A percentile compares a stretch with the other conserved stretches of the same genome.
Conservation (phyloP, 208 protist genomes). For the Trypanosoma rangeli region DNA sequence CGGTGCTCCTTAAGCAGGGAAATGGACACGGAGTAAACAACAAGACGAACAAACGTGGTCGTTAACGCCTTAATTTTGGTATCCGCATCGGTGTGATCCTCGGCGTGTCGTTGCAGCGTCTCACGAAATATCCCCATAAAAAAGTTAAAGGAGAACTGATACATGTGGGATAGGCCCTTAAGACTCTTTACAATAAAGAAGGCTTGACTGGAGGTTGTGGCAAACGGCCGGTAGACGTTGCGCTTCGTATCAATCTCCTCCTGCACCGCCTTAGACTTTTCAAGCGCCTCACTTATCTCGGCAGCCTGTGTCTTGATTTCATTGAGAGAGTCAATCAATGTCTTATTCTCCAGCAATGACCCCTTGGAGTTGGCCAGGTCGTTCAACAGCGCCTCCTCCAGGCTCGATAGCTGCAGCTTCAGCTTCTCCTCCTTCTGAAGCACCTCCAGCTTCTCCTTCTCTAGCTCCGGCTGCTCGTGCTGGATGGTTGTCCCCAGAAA, state of each 20-base stretch:
- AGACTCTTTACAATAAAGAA: slow-evolving; percentile 95
- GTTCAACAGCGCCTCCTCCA: slow-evolving; percentile 94
- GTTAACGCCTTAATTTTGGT: slow-evolving; percentile 83
- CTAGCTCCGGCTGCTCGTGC: slow-evolving; percentile 97
- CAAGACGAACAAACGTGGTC: slow-evolving; percentile 77
- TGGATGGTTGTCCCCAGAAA: slow-evolving; percentile 96
- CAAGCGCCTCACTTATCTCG: slow-evolving; percentile 86
- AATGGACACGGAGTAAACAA: slow-evolving; percentile 81
- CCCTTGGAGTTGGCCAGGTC: slow-evolving; percentile 93
- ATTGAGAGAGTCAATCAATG: slow-evolving; percentile 94
- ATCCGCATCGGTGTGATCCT: slow-evolving; percentile 75
- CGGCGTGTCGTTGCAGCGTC: slow-evolving; percentile 65
- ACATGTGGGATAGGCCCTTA: slow-evolving; percentile 95
- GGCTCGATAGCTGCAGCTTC: slow-evolving; percentile 92
- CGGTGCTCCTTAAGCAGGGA: slow-evolving; percentile 96
- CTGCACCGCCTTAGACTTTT: slow-evolving; percentile 87
- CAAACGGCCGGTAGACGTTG: slow-evolving; percentile 95
- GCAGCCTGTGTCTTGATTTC: slow-evolving; percentile 95
- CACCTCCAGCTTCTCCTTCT: slow-evolving; percentile 92
- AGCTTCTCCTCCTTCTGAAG: slow-evolving; percentile 96
- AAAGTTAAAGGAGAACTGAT: slow-evolving; percentile 94
- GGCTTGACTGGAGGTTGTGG: slow-evolving; percentile 81
- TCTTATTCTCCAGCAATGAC: slow-evolving; percentile 96
- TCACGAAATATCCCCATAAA: slow-evolving; percentile 90
- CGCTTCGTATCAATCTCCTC: slow-evolving; percentile 92